A percentile compares a stretch with the other conserved stretches of the same genome.
These are phyloP conservation scores for Entomortierella chlamydospora DNA, from an alignment of 192 early-diverging fungal species.

Conservation along the genomic window DNA sequence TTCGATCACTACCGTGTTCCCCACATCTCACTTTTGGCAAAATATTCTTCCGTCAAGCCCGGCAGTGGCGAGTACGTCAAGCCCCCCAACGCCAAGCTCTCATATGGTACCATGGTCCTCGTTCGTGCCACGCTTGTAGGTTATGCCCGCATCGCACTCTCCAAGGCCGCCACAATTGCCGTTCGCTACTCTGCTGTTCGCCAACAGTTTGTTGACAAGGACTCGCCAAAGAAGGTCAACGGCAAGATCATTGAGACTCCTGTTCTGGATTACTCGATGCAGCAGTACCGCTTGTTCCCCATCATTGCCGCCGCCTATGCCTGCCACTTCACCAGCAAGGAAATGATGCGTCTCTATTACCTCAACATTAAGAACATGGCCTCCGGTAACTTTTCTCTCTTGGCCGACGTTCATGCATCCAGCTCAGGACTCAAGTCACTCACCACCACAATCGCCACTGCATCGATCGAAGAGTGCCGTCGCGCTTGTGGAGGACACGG, in stretches of 20 bases:
- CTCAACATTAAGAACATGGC: slow-evolving; percentile 68
- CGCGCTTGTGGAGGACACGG: slow-evolving; percentile 85
- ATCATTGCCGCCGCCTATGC: slow-evolving; percentile 80
- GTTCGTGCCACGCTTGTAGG: slow-evolving; percentile 83
- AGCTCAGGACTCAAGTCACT: slow-evolving; percentile 79
- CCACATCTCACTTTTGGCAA: slow-evolving; percentile 79
- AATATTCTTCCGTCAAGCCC: slow-evolving; percentile 76
- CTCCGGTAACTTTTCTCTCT: slow-evolving; percentile 69
- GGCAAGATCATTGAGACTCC: slow-evolving; percentile 70
- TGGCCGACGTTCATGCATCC: slow-evolving; percentile 82
- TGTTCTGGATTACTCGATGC: slow-evolving; percentile 83
- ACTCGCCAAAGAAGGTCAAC: slow-evolving; percentile 59
- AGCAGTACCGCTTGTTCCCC: slow-evolving; percentile 79
- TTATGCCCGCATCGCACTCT: slow-evolving; percentile 65
- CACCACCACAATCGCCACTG: slow-evolving; percentile 75
- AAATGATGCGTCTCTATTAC: slow-evolving; percentile 71
- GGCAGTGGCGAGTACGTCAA: slow-evolving; percentile 75
- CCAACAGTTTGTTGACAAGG: slow-evolving; percentile 77
- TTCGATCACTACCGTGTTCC: slow-evolving; percentile 87
- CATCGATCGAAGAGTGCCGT: slow-evolving; percentile 78
- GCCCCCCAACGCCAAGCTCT: slow-evolving; percentile 83
- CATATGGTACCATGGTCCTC: slow-evolving; percentile 89
- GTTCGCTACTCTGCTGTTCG: slow-evolving; percentile 78
- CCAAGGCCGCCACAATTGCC: slow-evolving; percentile 78
- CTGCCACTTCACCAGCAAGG: slow-evolving; percentile 75